A percentile compares a stretch with the other conserved stretches of the same genome.
Evolutionary conservation across 306 rosid species (phyloP).

Genomic region (Luffa acutangula): DNA sequence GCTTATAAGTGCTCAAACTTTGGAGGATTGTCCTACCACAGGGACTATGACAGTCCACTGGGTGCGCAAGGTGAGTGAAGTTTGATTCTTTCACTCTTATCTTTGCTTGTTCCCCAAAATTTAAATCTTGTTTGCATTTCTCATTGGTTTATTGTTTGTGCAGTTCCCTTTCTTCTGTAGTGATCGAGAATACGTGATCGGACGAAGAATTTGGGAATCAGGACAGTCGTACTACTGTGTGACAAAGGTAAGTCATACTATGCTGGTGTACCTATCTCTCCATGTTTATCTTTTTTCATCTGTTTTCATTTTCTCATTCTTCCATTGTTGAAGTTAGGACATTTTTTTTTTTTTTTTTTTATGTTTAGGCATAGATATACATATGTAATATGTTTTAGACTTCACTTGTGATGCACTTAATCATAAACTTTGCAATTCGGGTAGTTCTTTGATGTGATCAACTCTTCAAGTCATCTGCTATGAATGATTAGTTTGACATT

Average conservation of each 20-base stretch:
- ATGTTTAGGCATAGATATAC: background rate
- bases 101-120: background rate
- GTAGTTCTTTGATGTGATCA: background rate
- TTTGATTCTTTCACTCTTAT: background rate
- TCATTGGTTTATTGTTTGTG: constrained; percentile 4
- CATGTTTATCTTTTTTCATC: background rate
- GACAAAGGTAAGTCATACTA: constrained; percentile 33
- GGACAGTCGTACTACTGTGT: constrained; percentile 42
- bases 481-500: background rate
- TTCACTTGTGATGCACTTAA: background rate
- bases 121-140: background rate
- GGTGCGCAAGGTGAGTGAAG: constrained; percentile 49
- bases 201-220: constrained; percentile 54
- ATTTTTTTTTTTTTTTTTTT: no score
- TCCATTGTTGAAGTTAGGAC: background rate
- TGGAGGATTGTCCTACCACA: constrained; percentile 41
- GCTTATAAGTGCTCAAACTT: constrained; percentile 31
- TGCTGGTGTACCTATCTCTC: background rate
- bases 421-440: background rate
- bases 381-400: background rate
- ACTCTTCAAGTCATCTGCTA: background rate
- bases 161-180: constrained; percentile 68
- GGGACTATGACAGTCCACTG: constrained; percentile 47
- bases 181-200: constrained; percentile 46
- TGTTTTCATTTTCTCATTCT: background rate